Evolutionary conservation across 2,329 filamentous ascomycete species (phyloP).

Genomic region (Venturiaceae sp.): DNA sequence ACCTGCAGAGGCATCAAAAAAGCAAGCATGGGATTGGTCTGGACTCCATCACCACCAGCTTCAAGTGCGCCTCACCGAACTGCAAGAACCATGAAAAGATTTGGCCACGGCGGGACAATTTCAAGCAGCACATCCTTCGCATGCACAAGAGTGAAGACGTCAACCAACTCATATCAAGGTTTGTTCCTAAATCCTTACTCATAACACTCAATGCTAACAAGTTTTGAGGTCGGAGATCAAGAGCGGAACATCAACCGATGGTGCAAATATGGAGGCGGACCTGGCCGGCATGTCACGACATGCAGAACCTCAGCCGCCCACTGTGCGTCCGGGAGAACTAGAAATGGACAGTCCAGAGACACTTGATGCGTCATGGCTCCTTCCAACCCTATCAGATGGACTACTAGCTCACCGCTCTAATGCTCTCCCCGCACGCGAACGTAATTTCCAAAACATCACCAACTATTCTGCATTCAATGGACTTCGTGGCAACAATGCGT

Average conservation of each 20-base stretch:
- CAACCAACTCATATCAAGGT: conserved; percentile 38
- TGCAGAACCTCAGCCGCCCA: neutral
- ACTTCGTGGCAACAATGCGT: neutral
- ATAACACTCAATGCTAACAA: neutral
- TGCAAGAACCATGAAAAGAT: conserved; percentile 55
- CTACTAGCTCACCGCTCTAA: neutral
- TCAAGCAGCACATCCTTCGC: conserved; percentile 64
- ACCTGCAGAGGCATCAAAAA: conserved; percentile 68
- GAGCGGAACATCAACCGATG: neutral
- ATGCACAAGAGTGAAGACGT: conserved; percentile 48
- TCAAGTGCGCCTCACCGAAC: conserved; percentile 46
- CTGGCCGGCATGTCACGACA: neutral
- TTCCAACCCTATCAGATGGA: neutral
- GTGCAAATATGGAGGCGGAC: neutral
- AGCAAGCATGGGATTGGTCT: conserved; percentile 53
- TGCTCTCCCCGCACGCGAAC: neutral
- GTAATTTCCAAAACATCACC: neutral
- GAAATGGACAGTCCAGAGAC: neutral
- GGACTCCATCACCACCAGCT: conserved; percentile 40
- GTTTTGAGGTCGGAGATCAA: neutral
- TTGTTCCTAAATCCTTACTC: conserved; percentile 14
- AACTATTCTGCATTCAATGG: neutral
- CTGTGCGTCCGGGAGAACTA: neutral
- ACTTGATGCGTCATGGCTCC: neutral
- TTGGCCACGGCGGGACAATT: conserved; percentile 82